These are phyloP conservation scores for Trypanosoma theileri DNA, from an alignment of 208 protist genomes.

Conservation along the genomic window DNA sequence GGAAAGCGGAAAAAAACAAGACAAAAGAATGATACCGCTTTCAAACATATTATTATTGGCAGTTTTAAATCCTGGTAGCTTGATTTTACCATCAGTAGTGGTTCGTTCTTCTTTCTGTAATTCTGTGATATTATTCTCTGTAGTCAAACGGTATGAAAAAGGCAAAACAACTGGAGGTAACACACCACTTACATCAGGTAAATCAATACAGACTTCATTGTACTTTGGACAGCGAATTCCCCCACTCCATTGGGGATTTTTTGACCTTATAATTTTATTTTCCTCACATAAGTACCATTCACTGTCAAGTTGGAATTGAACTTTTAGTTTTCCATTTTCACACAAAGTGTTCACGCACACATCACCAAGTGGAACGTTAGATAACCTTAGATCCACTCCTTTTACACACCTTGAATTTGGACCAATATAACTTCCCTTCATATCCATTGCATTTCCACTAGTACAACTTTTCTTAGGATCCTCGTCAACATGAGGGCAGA, in stretches of 20 bases:
- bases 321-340: not conserved
- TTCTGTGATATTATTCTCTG: too few species aligned
- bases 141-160: not conserved
- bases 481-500: conserved; percentile 35
- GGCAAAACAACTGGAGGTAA: not conserved
- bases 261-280: conserved; percentile 16
- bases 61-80: too few species aligned
- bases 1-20: too few species aligned
- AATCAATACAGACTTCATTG: conserved; percentile 36
- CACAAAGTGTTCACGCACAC: conserved; percentile 32
- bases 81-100: too few species aligned
- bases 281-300: conserved; percentile 17
- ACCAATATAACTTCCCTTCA: conserved; percentile 29
- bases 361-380: not conserved
- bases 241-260: conserved; percentile 21
- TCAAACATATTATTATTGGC: too few species aligned
- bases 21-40: too few species aligned
- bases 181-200: too few species aligned
- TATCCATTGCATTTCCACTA: not conserved
- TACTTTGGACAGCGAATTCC: conserved; percentile 39
- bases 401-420: conserved; percentile 26
- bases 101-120: too few species aligned
- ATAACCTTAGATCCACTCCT: not conserved
- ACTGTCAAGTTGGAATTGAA: not conserved
- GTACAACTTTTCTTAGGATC: conserved; percentile 30